These are phyloP conservation scores for Syzygium aqueum DNA, from an alignment of 345 rosid species.

Conservation along the genomic window DNA sequence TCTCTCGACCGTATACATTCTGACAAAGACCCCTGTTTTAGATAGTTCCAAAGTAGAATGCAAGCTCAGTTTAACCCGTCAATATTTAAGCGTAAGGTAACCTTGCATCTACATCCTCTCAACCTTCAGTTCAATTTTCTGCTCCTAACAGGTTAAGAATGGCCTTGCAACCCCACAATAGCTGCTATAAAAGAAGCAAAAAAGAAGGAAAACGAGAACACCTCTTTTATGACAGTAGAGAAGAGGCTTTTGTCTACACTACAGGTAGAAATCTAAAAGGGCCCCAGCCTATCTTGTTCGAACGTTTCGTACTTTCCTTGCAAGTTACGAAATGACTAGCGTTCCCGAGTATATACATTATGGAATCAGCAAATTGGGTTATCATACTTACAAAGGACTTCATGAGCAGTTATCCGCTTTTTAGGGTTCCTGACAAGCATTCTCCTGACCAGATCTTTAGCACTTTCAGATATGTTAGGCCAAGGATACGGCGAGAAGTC, in stretches of 20 bases:
- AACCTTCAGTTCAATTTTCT: background rate
- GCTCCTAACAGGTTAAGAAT: background rate
- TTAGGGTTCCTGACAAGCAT: slow-evolving; percentile 65
- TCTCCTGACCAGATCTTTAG: slow-evolving; percentile 65
- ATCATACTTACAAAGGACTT: slow-evolving; percentile 57
- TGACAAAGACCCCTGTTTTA: background rate
- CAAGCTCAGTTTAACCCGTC: background rate
- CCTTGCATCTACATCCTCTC: background rate
- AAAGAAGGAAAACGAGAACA: background rate
- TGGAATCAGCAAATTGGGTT: background rate
- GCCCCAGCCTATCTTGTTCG: background rate
- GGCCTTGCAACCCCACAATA: background rate
- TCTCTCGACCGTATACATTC: background rate
- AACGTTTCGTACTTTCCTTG: background rate
- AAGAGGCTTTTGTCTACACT: background rate
- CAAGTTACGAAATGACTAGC: background rate
- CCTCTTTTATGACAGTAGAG: background rate
- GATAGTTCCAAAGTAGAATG: background rate
- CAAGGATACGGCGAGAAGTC: slow-evolving; percentile 75
- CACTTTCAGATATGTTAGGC: slow-evolving; percentile 72
- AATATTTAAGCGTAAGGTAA: background rate
- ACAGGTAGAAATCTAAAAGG: background rate
- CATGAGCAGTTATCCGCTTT: slow-evolving; percentile 56
- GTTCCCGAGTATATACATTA: background rate
- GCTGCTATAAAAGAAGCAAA: background rate